Evolutionary conservation across 306 rosid genomes (phyloP).

Genomic region (Cucurbita ficifolia): DNA sequence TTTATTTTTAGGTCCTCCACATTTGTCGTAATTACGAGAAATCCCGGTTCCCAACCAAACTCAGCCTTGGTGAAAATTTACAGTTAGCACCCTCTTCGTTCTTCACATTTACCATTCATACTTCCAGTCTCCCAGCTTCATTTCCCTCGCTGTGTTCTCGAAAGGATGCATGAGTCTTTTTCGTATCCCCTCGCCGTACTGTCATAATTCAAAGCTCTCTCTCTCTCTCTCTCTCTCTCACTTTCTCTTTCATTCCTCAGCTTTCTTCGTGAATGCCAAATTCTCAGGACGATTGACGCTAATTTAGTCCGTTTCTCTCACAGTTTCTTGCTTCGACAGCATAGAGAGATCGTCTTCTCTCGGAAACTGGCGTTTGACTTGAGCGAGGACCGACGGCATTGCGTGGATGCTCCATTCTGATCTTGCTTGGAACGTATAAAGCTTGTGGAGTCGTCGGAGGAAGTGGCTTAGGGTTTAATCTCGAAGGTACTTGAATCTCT

Average conservation of each 20-base stretch:
- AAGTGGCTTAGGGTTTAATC: conserved; percentile 2
- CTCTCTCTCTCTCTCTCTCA: neutral
- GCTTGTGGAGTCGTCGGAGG: neutral
- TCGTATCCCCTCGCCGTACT: neutral
- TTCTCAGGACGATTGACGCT: neutral
- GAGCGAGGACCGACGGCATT: neutral
- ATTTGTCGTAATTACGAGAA: no score
- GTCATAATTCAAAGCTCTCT: neutral
- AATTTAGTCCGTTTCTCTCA: neutral
- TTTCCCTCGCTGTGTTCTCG: neutral
- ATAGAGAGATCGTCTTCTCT: neutral
- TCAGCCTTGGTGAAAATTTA: neutral
- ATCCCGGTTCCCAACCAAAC: neutral
- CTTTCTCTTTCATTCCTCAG: neutral
- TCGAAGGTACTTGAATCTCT: neutral
- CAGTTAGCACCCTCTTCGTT: neutral
- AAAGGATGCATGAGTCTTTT: conserved; percentile 3
- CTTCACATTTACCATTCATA: neutral
- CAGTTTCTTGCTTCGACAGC: neutral
- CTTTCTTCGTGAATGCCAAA: neutral
- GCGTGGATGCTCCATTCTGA: neutral
- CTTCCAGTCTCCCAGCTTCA: neutral
- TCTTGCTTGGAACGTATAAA: neutral
- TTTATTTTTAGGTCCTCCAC: no score
- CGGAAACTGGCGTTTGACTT: neutral